Evolutionary conservation across 345 rosid genomes (phyloP), one percentile per base, ranked within the genome.

Genomic region (Aurinia saxatilis): DNA sequence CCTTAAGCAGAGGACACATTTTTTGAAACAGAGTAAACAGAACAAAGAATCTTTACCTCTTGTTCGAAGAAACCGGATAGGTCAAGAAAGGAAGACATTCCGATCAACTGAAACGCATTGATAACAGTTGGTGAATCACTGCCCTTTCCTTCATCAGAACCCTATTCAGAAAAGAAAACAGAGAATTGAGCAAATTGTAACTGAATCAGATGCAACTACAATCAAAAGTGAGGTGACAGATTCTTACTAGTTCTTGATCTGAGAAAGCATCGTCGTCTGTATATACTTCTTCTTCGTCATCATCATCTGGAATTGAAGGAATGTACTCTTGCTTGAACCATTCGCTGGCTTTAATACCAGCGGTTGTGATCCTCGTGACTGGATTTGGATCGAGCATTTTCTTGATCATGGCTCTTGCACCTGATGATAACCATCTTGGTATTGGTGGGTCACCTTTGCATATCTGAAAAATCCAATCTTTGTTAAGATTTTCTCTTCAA

Each of bases 31-130:
- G 36, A 44, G 55, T 5, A 25, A 56, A 17, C 29, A 46, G 11
- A 10, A n/a, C 4, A 19, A 34, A 16, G 10, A 25, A 6, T 13
- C 3, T 47, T 67, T 58, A 92, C 98, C 96, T 89, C 97, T 72
- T 81, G 72, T 80, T 89, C 95, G 7, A 87, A 92, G 78, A 92
- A 87, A 62, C 99, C 96, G 2, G 97, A 92, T 52, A 92, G 85
- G 70, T 89, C 99, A 17, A 92, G 87, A 71, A 80, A 84, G 17
- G 97, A 92, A 36, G 97, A 89, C 99, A 92, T 92, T 69, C 99
- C 98, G 12, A 92, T 92, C 44, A 89, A 74, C 73, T 92, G 93
- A 75, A 92, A 92, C 62, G 97, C 99, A 55, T 89, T 87, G 66
- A 92, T 85, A 16, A 76, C 59, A 36, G 72, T 75, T 21, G 88